Percentiles rank a stretch among this genome's conserved stretches.
Conservation (phyloP, 2,329 filamentous ascomycete species). For the Pseudogymnoascus destructans region DNA sequence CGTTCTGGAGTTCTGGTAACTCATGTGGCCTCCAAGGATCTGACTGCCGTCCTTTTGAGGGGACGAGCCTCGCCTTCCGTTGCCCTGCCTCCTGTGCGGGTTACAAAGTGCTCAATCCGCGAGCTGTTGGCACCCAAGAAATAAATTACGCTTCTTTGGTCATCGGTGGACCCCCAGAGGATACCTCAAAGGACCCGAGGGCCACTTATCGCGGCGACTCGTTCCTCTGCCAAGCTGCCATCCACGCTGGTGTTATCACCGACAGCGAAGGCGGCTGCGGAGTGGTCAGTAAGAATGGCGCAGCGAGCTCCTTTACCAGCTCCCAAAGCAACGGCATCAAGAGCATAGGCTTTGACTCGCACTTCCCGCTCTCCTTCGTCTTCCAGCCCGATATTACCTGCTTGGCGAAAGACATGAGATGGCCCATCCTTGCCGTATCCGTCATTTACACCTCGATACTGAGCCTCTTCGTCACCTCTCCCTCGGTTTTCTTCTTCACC, state of each 20-base stretch:
- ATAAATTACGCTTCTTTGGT: slow-evolving; percentile 52
- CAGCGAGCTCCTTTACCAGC: slow-evolving; percentile 47
- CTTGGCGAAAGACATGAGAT: slow-evolving; percentile 63
- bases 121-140: slow-evolving; percentile 60
- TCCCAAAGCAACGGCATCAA: slow-evolving; percentile 60
- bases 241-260: slow-evolving; percentile 68
- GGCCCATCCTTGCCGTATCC: slow-evolving; percentile 72
- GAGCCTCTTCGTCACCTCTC: slow-evolving; percentile 68
- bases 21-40: slow-evolving; percentile 62
- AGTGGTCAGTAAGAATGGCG: slow-evolving; percentile 61
- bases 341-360: slow-evolving; percentile 70
- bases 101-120: slow-evolving; percentile 53
- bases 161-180: slow-evolving; percentile 47
- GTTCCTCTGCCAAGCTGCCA: slow-evolving; percentile 72
- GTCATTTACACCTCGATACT: slow-evolving; percentile 65
- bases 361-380: slow-evolving; percentile 76
- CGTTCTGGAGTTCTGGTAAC: slow-evolving; percentile 61
- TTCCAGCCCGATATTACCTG: slow-evolving; percentile 57
- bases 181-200: slow-evolving; percentile 26
- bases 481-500: slow-evolving; percentile 72
- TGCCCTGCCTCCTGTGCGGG: slow-evolving; percentile 61
- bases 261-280: slow-evolving; percentile 67
- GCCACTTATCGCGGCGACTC: slow-evolving; percentile 78
- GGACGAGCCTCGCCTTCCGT: slow-evolving; percentile 56
- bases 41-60: slow-evolving; percentile 61